Evolutionary conservation across 805 yeast genomes (phyloP).

Genomic region (Wickerhamomyces chaumierensis): DNA sequence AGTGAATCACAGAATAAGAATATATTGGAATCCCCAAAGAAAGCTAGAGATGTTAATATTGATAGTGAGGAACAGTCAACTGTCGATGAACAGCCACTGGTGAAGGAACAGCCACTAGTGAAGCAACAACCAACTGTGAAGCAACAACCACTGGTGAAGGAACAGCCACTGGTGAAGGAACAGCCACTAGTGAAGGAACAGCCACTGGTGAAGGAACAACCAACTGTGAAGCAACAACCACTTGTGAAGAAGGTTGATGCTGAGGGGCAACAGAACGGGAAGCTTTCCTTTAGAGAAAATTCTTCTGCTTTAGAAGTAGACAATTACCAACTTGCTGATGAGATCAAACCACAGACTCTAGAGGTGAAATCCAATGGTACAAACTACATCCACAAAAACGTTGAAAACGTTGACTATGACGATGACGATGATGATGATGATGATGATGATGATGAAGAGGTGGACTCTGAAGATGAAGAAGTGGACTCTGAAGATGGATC

Average conservation of each 20-base stretch:
- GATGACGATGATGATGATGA: background rate
- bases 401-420: no score
- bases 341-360: background rate
- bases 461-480: background rate
- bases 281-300: background rate
- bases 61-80: no score
- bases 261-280: no score
- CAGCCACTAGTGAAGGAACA: background rate
- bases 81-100: no score
- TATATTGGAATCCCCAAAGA: background rate
- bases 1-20: background rate
- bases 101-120: no score
- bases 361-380: background rate
- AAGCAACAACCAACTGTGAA: no score
- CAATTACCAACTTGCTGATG: background rate
- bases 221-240: background rate
- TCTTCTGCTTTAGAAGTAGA: background rate
- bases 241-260: no score
- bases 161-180: background rate
- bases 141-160: no score
- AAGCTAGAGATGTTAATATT: no score
- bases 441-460: conserved; percentile 1
- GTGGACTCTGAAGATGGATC: background rate
- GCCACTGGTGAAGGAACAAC: background rate
- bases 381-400: no score